Base-by-base conservation (phyloP, 2,329 filamentous ascomycete species). In the Elsinoe australis region DNA sequence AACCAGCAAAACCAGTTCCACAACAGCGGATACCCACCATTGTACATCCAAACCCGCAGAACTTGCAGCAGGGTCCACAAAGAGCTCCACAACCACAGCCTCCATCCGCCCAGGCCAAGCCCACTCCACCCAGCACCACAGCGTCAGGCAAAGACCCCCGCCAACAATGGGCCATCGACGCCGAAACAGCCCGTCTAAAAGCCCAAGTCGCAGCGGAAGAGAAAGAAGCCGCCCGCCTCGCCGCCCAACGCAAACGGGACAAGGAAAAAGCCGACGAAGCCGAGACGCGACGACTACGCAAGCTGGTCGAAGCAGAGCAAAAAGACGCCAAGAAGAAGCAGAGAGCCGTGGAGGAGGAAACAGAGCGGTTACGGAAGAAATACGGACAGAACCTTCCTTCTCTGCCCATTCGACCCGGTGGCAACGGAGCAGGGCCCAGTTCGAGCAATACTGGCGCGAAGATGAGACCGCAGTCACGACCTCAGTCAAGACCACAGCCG, bases 261-360 rank as follows among this genome's bases (percentile, higher is more conserved):
- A 73, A 74, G 4, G 72, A 76, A 52, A 72, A 66, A 53, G 71
- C 72, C 8, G 80, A 84, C 42, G 77, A 79, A 55, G 69, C 72
- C 49, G 70, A 77, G 56, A 70, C 78, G 51, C 69, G 70, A 51
- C 72, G 78, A 32, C 77, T 84, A 47, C 76, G 80, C 58, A 75
- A 73, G 57, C 82, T 84, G 73, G 71, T 85, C 3, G 76, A 82
- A 41, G 70, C 74, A 34, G 83, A 88, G 59, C 79, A 83, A 19
- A 74, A 72, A 49, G 80, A 84, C 56, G 73, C 70, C 0, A 73
- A 69, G 49, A 64, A 67, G 21, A 71, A 67, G 51, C 70, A 79
- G 53, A 71, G 69, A 1, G 75, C 76, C 47, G 58, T 74, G 10
- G 70, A 94, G 28, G 78, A 79, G 34, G 89, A 95, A 65, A 94